phyloP scores from a whole-genome alignment of 2,329 filamentous ascomycete species.

The Myrmaecium sp. region DNA sequence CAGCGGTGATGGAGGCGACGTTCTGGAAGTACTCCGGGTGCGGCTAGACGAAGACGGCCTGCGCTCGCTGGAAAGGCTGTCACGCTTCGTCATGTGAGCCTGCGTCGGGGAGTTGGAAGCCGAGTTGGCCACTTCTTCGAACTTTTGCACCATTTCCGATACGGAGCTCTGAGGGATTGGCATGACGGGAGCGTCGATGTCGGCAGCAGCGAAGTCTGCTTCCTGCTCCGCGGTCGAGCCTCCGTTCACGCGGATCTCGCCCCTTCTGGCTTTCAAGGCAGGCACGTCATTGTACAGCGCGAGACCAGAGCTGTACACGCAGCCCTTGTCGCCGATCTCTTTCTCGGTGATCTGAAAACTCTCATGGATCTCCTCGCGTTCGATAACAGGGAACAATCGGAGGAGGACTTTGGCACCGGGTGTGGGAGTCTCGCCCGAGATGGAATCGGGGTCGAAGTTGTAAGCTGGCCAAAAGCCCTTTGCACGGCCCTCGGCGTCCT shows the following conservation, averaged over 20 bases:
- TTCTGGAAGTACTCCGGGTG: too few relatives aligned
- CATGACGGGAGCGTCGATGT: constrained; percentile 21
- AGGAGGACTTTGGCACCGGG: constrained; percentile 25
- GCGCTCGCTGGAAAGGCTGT: too few relatives aligned
- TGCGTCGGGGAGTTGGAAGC: too few relatives aligned
- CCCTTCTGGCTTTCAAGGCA: constrained; percentile 18
- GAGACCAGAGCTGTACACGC: constrained; percentile 32
- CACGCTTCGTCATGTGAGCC: too few relatives aligned
- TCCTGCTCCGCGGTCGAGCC: background rate
- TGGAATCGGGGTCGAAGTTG: constrained; percentile 13
- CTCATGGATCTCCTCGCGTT: constrained; percentile 33
- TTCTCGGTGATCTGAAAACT: constrained; percentile 14
- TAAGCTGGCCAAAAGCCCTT: constrained; percentile 19
- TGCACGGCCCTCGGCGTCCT: constrained; percentile 15
- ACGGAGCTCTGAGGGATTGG: too few relatives aligned
- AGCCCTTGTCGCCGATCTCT: constrained; percentile 27
- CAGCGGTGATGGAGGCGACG: constrained; percentile 15
- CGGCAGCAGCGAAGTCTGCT: constrained; percentile 18
- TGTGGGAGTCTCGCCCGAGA: constrained; percentile 6
- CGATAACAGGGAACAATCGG: constrained; percentile 34
- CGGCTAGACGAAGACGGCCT: too few relatives aligned
- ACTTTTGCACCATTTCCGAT: too few relatives aligned
- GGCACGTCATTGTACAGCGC: constrained; percentile 32
- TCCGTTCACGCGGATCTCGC: background rate
- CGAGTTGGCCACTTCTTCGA: too few relatives aligned